Evolutionary conservation across 306 rosid genomes (phyloP), one percentile per base, ranked within the genome.

Genomic region (Casuarina equisetifolia): DNA sequence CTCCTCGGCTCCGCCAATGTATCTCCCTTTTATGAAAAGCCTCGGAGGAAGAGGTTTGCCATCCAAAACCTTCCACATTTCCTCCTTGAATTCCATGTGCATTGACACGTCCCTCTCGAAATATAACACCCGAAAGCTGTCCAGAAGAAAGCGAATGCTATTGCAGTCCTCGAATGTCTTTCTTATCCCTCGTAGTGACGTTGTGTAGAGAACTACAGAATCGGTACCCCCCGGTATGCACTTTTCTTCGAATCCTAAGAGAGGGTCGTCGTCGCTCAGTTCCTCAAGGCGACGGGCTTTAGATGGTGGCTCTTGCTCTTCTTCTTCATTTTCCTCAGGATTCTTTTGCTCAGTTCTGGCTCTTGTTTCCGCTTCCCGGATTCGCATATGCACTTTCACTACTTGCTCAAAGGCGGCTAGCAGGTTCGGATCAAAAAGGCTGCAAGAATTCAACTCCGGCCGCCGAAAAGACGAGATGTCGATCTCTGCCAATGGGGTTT

Each of bases 131-230:
- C 86, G 86, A 61, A 91, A 92, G 72, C 96, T 95, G 66, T 95
- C 91, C 0, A 95, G 78, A 0, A 91, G 87, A 78, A 91, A 95
- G 0, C 99, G 89, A 11, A 92, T 74, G 80, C 86, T 91, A 79
- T 74, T 85, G 88, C 99, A 95, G 6, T 91, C 88, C 39, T 95
- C 99, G 20, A 91, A 92, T 0, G 99, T 92, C 71, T 92, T 95
- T 4, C 96, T 61, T 68, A 95, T 88, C 48, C 97, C 99, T 19
- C 90, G 63, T 0, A 95, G 89, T 0, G 91, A 81, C 1, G 99
- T 95, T 4, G 99, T 85, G 96, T 95, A 95, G 62, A 95, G 82
- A 70, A 95, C 83, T 58, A 90, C 97, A 0, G 86, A 73, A 2
- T 85, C 86, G 0, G 76, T 80, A 3, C 96, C 93, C 1, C 94